Percentiles rank a stretch among this genome's conserved stretches.
These are phyloP conservation scores for Ceratobasidium sp. DNA, from an alignment of 1,284 basidiomycete genomes.

Conservation along the genomic window DNA sequence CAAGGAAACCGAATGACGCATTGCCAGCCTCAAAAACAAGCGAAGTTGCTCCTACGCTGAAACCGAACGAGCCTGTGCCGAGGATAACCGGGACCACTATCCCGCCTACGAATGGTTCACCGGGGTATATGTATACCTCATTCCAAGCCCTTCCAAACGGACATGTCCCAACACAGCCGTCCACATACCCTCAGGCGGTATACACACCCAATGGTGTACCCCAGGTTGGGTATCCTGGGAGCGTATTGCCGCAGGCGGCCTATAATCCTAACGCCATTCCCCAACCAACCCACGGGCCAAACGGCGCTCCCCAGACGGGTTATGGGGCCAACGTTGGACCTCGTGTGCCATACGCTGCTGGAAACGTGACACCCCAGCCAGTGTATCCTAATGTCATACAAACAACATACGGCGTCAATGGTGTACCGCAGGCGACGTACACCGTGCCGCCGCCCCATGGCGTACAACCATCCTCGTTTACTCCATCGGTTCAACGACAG, in stretches of 20 bases:
- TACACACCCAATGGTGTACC: not conserved
- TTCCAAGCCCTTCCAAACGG: conserved; percentile 19
- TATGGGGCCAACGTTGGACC: not conserved
- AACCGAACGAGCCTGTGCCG: not conserved
- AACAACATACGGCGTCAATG: not conserved
- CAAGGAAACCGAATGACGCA: not conserved
- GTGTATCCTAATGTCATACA: not conserved
- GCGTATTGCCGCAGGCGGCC: not conserved
- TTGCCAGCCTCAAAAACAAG: too few relatives aligned
- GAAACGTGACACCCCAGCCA: too few relatives aligned
- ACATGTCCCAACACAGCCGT: not conserved
- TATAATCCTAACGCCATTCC: not conserved
- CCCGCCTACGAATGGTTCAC: not conserved
- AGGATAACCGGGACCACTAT: not conserved
- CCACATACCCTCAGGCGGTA: not conserved
- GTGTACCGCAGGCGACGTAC: not conserved
- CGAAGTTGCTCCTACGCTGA: not conserved
- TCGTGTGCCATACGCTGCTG: not conserved
- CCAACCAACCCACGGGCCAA: not conserved
- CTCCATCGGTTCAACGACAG: conserved; percentile 1
- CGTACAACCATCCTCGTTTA: not conserved
- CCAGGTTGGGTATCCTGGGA: not conserved
- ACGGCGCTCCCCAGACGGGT: not conserved
- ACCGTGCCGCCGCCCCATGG: not conserved
- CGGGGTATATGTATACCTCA: conserved; percentile 24